A percentile compares a stretch with the other conserved stretches of the same genome.
Conservation (phyloP, 1,284 basidiomycete genomes). For the Paramarasmius palmivorus region DNA sequence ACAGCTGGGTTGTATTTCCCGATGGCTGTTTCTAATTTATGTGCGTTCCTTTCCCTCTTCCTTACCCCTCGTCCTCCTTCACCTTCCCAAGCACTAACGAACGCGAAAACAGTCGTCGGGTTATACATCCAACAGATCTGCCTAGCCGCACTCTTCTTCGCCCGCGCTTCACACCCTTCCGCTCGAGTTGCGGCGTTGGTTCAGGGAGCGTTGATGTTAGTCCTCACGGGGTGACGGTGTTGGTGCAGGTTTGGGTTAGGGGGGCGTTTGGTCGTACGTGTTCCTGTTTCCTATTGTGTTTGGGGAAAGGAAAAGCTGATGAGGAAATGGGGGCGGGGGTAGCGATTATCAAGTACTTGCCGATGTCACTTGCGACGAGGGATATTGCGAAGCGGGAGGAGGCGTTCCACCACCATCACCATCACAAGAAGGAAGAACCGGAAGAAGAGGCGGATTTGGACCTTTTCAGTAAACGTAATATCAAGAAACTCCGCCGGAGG, state of each 20-base stretch:
- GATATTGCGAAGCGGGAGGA: slow-evolving; percentile 43
- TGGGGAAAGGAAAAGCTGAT: background rate
- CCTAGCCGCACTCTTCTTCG: slow-evolving; percentile 67
- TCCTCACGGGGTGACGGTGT: slow-evolving; percentile 60
- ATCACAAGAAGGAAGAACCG: slow-evolving; percentile 17
- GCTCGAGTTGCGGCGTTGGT: slow-evolving; percentile 40
- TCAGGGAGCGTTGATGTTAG: slow-evolving; percentile 62
- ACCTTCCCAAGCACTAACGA: too few relatives aligned
- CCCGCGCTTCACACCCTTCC: slow-evolving; percentile 38
- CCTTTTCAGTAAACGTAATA: slow-evolving; percentile 37
- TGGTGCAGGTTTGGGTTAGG: slow-evolving; percentile 40
- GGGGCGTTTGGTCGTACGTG: slow-evolving; percentile 39
- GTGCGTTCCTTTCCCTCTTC: slow-evolving; percentile 26
- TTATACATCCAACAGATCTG: slow-evolving; percentile 71
- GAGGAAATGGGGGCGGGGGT: slow-evolving; percentile 2
- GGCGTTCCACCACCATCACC: slow-evolving; percentile 21
- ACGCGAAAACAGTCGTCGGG: slow-evolving; percentile 69
- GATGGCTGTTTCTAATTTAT: slow-evolving; percentile 72
- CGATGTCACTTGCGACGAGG: slow-evolving; percentile 62
- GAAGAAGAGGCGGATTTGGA: slow-evolving; percentile 36
- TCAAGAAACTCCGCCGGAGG: slow-evolving; percentile 29
- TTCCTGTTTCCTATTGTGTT: slow-evolving; percentile 7
- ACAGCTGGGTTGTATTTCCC: slow-evolving; percentile 69
- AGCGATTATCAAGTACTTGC: slow-evolving; percentile 55
- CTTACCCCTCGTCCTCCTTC: background rate